Evolutionary conservation across 352 stramenopile species (phyloP).

Genomic region (Phytophthora palmivora): DNA sequence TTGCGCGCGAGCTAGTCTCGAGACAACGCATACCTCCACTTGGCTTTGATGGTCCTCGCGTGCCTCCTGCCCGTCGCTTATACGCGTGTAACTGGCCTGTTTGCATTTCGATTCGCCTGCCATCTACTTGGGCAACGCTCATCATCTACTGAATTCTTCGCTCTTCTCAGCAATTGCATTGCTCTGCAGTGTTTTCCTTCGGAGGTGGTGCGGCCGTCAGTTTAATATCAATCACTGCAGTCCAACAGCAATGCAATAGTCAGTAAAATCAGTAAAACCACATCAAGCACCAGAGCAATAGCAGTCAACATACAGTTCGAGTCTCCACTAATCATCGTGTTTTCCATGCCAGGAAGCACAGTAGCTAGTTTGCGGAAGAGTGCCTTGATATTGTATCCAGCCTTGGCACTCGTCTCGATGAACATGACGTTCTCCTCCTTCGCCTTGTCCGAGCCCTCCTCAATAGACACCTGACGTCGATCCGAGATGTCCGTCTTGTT

Average conservation of each 20-base stretch:
- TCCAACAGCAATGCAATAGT: slow-evolving; percentile 9
- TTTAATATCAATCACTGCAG: slow-evolving; percentile 90
- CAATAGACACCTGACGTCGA: slow-evolving; percentile 95
- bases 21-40: slow-evolving; percentile 5
- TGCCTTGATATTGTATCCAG: slow-evolving; percentile 98
- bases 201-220: slow-evolving; percentile 79
- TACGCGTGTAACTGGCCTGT: slow-evolving; percentile 27
- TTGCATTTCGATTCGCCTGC: slow-evolving; percentile 26
- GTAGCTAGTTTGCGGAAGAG: slow-evolving; percentile 99
- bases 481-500: slow-evolving; percentile 99
- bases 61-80: too few species aligned
- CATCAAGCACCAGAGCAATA: not conserved
- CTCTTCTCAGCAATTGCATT: slow-evolving; percentile 72
- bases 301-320: slow-evolving; percentile 72
- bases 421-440: slow-evolving; percentile 99
- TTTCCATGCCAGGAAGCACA: slow-evolving; percentile 96
- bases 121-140: slow-evolving; percentile 24
- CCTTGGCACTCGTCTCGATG: slow-evolving; percentile 99
- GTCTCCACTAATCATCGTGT: slow-evolving; percentile 89
- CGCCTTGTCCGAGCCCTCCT: slow-evolving; percentile 98
- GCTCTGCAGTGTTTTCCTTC: slow-evolving; percentile 76
- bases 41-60: slow-evolving; percentile 14
- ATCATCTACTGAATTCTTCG: slow-evolving; percentile 22
- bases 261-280: too few species aligned
- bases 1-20: slow-evolving; percentile 9